Percentiles rank a stretch among this genome's conserved stretches.
phyloP scores from a whole-genome alignment of 2,329 filamentous ascomycete genomes.

The Phyllosticta citriasiana region DNA sequence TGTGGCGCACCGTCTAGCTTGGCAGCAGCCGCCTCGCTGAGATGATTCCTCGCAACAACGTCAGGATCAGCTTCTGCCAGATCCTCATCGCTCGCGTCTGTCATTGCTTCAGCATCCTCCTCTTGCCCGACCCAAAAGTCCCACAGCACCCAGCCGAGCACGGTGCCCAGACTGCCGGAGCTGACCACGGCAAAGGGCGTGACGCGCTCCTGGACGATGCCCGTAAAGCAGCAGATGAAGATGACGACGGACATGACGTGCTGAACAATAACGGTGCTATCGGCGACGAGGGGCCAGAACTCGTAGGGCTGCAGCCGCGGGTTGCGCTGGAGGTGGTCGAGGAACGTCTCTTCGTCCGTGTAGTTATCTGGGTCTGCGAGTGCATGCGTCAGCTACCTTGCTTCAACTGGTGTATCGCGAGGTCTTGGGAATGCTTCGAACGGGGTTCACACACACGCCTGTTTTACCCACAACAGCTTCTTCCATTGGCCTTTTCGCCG shows the following conservation, averaged over 20 bases:
- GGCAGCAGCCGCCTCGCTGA: background rate
- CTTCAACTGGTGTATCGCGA: background rate
- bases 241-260: slow-evolving; percentile 93
- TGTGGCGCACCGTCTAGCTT: slow-evolving; percentile 2
- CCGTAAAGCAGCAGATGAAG: slow-evolving; percentile 88
- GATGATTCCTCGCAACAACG: background rate
- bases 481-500: slow-evolving; percentile 72
- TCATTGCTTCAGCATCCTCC: slow-evolving; percentile 38
- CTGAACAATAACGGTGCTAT: slow-evolving; percentile 93
- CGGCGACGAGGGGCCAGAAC: slow-evolving; percentile 92
- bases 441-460: slow-evolving; percentile 58
- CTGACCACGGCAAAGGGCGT: slow-evolving; percentile 82
- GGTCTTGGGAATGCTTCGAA: background rate
- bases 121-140: slow-evolving; percentile 79
- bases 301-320: slow-evolving; percentile 90
- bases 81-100: slow-evolving; percentile 15
- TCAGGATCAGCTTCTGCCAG: slow-evolving; percentile 4
- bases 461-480: slow-evolving; percentile 96
- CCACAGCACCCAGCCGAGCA: slow-evolving; percentile 83
- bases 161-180: slow-evolving; percentile 71
- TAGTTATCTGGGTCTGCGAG: slow-evolving; percentile 88
- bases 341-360: slow-evolving; percentile 91
- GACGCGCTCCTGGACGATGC: slow-evolving; percentile 78
- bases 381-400: background rate
- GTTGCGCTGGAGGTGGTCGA: slow-evolving; percentile 91